phyloP scores from a whole-genome alignment of 1,139 yeast genomes.

The Arxiozyma telluris region DNA sequence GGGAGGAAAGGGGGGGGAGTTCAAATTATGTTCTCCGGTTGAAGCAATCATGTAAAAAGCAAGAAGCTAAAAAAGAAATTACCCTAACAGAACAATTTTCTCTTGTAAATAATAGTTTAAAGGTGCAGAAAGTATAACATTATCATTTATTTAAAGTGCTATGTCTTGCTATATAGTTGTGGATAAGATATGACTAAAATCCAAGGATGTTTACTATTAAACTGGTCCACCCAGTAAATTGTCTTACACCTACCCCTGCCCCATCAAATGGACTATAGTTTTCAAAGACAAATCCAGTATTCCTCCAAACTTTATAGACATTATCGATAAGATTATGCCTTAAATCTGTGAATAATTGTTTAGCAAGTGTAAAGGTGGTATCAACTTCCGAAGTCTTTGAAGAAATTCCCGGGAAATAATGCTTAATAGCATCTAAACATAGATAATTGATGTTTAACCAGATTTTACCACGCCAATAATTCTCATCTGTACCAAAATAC shows the following conservation, averaged over 20 bases:
- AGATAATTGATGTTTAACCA: conserved; percentile 91
- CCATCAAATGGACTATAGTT: conserved; percentile 80
- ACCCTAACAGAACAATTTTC: neutral
- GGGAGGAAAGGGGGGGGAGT: too few species aligned
- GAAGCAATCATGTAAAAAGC: neutral
- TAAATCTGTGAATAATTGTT: conserved; percentile 43
- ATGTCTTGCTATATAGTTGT: neutral
- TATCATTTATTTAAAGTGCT: too few species aligned
- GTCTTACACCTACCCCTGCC: conserved; percentile 69
- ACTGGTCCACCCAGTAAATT: conserved; percentile 93
- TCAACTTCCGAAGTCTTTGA: conserved; percentile 12
- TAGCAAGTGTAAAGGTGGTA: conserved; percentile 30
- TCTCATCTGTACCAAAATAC: conserved; percentile 67
- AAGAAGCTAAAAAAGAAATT: neutral
- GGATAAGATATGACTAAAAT: neutral
- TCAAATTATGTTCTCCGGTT: too few species aligned
- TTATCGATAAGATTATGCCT: conserved; percentile 62
- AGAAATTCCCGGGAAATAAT: conserved; percentile 37
- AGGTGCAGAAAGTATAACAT: neutral
- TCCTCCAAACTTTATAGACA: conserved; percentile 56
- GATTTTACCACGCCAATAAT: conserved; percentile 93
- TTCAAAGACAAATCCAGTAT: conserved; percentile 84
- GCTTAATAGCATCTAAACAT: conserved; percentile 56
- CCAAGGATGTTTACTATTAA: conserved; percentile 69
- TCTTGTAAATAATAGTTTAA: neutral